A percentile compares a stretch with the other conserved stretches of the same genome.
phyloP scores from a whole-genome alignment of 2,329 filamentous ascomycete genomes.

The Piedraia hortae region DNA sequence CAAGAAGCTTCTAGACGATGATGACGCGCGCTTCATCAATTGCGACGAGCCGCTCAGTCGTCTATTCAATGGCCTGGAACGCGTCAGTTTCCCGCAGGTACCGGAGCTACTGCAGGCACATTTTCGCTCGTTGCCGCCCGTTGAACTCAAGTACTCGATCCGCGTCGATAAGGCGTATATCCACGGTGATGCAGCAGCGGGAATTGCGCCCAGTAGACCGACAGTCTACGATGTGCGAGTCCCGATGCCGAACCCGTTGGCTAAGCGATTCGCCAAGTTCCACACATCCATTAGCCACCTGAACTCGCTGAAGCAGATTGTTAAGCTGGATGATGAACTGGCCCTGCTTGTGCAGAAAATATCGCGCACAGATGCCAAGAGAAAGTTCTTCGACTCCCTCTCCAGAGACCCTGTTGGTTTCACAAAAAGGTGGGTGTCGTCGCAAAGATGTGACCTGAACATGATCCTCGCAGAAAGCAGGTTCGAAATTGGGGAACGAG shows the following conservation, averaged over 20 bases:
- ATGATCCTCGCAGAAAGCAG: constrained; percentile 74
- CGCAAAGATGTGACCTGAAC: constrained; percentile 73
- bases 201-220: constrained; percentile 33
- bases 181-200: constrained; percentile 28
- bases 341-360: constrained; percentile 61
- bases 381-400: constrained; percentile 58
- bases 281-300: constrained; percentile 20
- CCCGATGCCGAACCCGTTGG: constrained; percentile 55
- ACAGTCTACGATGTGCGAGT: constrained; percentile 79
- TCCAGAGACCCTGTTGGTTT: constrained; percentile 63
- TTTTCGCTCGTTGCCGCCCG: constrained; percentile 49
- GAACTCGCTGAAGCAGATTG: constrained; percentile 47
- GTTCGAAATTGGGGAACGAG: too few species aligned
- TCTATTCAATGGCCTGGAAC: constrained; percentile 44
- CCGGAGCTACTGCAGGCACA: constrained; percentile 46
- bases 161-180: constrained; percentile 43
- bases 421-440: constrained; percentile 64
- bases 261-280: constrained; percentile 29
- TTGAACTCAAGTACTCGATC: constrained; percentile 75
- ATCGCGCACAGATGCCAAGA: constrained; percentile 63
- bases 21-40: constrained; percentile 75
- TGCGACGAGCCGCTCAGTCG: constrained; percentile 53
- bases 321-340: constrained; percentile 56
- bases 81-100: constrained; percentile 63
- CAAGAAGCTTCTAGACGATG: constrained; percentile 69